Evolutionary conservation across 192 early-diverging fungal genomes (phyloP).

Genomic region (Mortierella claussenii): DNA sequence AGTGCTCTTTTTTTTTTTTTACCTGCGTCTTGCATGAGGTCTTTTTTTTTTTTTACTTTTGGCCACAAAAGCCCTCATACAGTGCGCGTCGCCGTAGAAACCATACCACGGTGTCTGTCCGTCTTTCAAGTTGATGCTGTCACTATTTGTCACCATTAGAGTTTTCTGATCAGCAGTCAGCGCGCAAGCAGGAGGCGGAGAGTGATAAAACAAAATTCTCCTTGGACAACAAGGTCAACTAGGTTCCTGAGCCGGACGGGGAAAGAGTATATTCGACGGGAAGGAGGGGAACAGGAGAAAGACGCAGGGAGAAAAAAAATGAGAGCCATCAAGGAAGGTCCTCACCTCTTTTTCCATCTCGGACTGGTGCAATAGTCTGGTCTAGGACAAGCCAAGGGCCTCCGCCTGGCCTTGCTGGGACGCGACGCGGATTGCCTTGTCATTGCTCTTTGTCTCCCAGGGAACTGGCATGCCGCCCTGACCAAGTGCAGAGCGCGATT

Average conservation of each 20-base stretch:
- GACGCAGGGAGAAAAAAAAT: background rate
- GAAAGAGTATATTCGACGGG: background rate
- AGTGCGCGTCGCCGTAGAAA: too few species aligned
- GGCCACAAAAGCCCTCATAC: background rate
- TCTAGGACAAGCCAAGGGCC: too few species aligned
- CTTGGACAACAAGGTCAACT: background rate
- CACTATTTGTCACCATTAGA: background rate
- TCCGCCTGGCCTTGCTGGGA: background rate
- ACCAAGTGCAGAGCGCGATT: background rate
- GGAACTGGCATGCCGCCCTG: background rate
- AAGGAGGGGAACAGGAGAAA: background rate
- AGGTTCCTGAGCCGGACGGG: background rate
- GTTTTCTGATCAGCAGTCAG: too few species aligned
- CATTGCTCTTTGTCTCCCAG: background rate
- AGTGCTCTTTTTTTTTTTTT: constrained; percentile 4
- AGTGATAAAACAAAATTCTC: background rate
- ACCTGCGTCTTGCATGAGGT: background rate
- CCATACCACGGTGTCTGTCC: too few species aligned
- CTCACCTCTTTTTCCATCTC: background rate
- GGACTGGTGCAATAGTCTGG: too few species aligned
- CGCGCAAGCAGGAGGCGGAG: background rate
- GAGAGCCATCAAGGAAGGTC: background rate
- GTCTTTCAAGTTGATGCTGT: background rate
- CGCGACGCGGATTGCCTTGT: background rate
- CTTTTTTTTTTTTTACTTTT: background rate